Evolutionary conservation across 106 monocot species (phyloP).

Genomic region (Narthecium ossifragum): DNA sequence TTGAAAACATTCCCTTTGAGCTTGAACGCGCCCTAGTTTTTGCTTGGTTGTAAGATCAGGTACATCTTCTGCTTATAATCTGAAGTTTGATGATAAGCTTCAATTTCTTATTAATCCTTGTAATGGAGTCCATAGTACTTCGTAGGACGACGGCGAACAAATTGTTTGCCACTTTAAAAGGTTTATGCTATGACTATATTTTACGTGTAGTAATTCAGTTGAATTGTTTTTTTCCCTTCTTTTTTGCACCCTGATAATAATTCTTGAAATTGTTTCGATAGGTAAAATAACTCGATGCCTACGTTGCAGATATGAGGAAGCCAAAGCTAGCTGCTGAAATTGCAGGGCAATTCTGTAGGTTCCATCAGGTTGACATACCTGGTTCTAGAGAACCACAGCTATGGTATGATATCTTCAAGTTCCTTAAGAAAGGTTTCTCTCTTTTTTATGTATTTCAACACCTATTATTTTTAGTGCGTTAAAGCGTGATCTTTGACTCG

Average conservation of each 20-base stretch:
- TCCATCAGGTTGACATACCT: slow-evolving; percentile 79
- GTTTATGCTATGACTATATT: neutral
- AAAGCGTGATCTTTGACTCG: too few species aligned
- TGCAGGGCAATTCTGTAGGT: slow-evolving; percentile 62
- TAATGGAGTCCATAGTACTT: neutral
- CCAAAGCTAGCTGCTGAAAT: slow-evolving; percentile 76
- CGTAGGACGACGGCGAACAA: neutral
- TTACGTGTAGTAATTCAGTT: neutral
- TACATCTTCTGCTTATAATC: too few species aligned
- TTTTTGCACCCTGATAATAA: neutral
- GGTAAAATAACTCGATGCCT: too few species aligned
- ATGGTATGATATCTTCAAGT: slow-evolving; percentile 79
- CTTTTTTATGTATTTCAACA: neutral
- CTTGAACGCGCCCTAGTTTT: too few species aligned
- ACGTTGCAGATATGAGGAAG: slow-evolving; percentile 72
- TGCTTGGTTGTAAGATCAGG: too few species aligned
- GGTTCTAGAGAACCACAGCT: slow-evolving; percentile 80
- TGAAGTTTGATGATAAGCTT: too few species aligned
- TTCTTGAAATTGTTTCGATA: slow-evolving; percentile 1
- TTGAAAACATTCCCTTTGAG: too few species aligned
- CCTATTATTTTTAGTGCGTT: neutral
- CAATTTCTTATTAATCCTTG: too few species aligned
- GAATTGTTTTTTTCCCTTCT: neutral
- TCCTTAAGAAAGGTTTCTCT: slow-evolving; percentile 64
- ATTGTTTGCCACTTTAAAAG: neutral